Conservation (phyloP, 345 rosid species). For the Garcia nutans region DNA sequence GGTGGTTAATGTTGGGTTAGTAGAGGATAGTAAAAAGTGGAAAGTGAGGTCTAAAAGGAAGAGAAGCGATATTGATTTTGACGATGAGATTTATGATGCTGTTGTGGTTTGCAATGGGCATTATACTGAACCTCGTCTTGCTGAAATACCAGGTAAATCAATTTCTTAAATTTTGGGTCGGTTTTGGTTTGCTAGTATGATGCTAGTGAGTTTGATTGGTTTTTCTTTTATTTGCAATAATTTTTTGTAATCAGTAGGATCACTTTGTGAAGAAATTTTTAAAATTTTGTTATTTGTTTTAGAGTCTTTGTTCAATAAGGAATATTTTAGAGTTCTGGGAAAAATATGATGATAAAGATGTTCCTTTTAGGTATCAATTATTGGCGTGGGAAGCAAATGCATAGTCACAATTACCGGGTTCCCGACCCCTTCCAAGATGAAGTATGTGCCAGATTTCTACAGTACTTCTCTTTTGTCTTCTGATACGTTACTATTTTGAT, state of each 20-base stretch:
- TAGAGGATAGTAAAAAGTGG: constrained; percentile 48
- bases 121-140: constrained; percentile 60
- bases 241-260: neutral
- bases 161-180: neutral
- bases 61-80: constrained; percentile 4
- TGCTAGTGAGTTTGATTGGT: neutral
- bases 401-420: constrained; percentile 79
- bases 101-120: constrained; percentile 77
- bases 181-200: neutral
- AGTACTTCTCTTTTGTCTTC: constrained; percentile 4
- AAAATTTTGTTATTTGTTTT: neutral
- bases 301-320: neutral
- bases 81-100: constrained; percentile 61
- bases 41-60: constrained; percentile 45
- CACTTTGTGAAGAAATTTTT: neutral
- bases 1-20: constrained; percentile 43
- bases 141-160: constrained; percentile 56
- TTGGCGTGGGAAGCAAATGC: constrained; percentile 92
- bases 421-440: constrained; percentile 62
- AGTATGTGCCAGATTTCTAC: constrained; percentile 43
- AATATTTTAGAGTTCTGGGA: neutral
- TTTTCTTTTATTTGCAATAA: neutral
- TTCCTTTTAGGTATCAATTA: constrained; percentile 49
- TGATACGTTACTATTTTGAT: neutral
- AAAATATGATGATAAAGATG: neutral